Percentiles rank a stretch among this genome's conserved stretches.
Conservation (phyloP, 306 rosid genomes). For the Casuarina glauca region DNA sequence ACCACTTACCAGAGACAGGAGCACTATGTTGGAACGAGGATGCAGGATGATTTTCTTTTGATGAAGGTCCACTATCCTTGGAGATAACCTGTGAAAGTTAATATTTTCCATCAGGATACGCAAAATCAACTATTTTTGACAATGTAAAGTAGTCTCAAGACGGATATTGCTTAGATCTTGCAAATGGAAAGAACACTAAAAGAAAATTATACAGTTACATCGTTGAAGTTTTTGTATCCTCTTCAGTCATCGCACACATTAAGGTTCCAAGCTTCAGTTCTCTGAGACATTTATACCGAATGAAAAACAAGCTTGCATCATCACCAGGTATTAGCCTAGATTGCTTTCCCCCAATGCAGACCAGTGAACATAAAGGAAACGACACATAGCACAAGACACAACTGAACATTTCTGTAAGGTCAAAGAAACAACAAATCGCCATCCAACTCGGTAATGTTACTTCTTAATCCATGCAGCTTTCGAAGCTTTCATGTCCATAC, state of each 20-base stretch:
- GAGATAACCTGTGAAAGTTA: slow-evolving; percentile 58
- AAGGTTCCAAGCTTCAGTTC: not conserved
- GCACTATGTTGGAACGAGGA: slow-evolving; percentile 22
- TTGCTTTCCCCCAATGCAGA: not conserved
- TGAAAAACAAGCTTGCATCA: not conserved
- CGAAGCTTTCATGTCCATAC: not conserved
- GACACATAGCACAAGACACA: not conserved
- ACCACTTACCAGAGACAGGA: slow-evolving; percentile 39
- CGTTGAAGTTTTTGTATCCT: not conserved
- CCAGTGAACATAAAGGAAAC: not conserved
- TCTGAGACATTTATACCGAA: not conserved
- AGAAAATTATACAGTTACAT: not conserved
- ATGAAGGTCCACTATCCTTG: slow-evolving; percentile 59
- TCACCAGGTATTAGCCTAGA: slow-evolving; percentile 1
- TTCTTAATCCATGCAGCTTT: not conserved
- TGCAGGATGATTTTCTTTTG: slow-evolving; percentile 28
- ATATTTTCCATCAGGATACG: slow-evolving; percentile 10
- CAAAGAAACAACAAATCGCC: not conserved
- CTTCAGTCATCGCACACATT: not conserved
- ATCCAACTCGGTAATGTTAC: not conserved
- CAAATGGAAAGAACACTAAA: not conserved
- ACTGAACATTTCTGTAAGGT: not conserved
- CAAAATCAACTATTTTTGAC: not conserved
- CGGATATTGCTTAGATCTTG: not conserved
- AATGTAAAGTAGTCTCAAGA: not conserved